A percentile compares a stretch with the other conserved stretches of the same genome.
phyloP scores from a whole-genome alignment of 192 early-diverging fungal genomes.

The Mortierella claussenii region DNA sequence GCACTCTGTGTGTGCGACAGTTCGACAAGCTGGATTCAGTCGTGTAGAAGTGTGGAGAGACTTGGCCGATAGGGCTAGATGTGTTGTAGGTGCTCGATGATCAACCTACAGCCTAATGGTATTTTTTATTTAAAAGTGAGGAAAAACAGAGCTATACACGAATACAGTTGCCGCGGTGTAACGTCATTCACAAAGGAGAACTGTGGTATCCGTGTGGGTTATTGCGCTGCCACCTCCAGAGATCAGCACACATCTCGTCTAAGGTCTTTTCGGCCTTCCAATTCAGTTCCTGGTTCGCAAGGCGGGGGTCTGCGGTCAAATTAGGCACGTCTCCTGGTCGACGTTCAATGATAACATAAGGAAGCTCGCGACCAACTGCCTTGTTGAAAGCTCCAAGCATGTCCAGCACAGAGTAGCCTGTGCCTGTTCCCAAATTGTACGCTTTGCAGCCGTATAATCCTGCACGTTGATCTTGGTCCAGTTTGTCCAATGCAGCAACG shows the following conservation, averaged over 20 bases:
- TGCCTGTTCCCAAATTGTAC: constrained; percentile 94
- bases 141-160: too few relatives aligned
- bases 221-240: constrained; percentile 65
- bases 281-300: constrained; percentile 61
- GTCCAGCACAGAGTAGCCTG: constrained; percentile 91
- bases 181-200: too few relatives aligned
- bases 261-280: constrained; percentile 57
- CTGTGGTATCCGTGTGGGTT: constrained; percentile 59
- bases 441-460: constrained; percentile 57
- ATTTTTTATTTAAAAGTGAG: too few relatives aligned
- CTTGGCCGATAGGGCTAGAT: constrained; percentile 68
- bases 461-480: constrained; percentile 64
- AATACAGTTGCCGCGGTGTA: too few relatives aligned
- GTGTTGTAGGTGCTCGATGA: constrained; percentile 6
- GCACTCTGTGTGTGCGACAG: constrained; percentile 44
- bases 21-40: constrained; percentile 66
- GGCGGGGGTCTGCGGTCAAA: constrained; percentile 57
- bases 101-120: neutral
- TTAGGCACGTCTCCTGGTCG: constrained; percentile 64
- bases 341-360: constrained; percentile 66
- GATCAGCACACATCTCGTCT: constrained; percentile 68
- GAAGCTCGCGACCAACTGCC: constrained; percentile 84
- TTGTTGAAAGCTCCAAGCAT: constrained; percentile 86
- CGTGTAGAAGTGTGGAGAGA: constrained; percentile 81
- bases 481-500: constrained; percentile 82